Base-by-base conservation (phyloP, 805 yeast species). In the Isabelozyma gotoi region DNA sequence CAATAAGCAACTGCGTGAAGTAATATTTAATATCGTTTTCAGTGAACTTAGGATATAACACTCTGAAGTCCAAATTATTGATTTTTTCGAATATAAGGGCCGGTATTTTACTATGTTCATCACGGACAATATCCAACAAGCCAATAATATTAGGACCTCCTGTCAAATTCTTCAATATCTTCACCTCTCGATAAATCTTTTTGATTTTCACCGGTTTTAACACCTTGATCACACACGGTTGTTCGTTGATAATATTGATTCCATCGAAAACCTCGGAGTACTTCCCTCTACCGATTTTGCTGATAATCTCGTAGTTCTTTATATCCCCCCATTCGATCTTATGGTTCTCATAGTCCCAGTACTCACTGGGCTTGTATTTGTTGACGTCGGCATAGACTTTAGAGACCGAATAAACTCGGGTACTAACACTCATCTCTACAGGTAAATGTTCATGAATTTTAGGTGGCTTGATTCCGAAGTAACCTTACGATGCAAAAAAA, bases 251-350 rank as follows among this genome's bases (percentile, higher is more conserved):
- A 40, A 87, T 71, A 59, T 87, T 84, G 36, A 84, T 76, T 20
- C 96, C 97, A 60, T 83, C 85, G 62, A 91, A 91, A 21, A 91
- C 97, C 64, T 91, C 97, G n/a, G 95, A 85, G 67, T 90, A 91
- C 69, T 88, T 91, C 19, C 97, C 97, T 44, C 96, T 78, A 11
- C 97, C 97, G 15, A 91, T 84, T 65, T 90, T 88, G 49, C 77
- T 76, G 42, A 86, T 78, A 47, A 91, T 85, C 62, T 91, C 97
- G 60, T 85, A 85, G 56, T 80, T 62, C 39, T 60, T 61, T 44
- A 68, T 69, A 34, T 62, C 55, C 16, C 74, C 75, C 77, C 77
- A 71, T 36, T 59, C 58, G 38, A 70, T 67, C 45, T 62, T 62
- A 48, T 65, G 69, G 49, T 82, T 82, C 51, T 87, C 96, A 59